These are phyloP conservation scores for Arthrobotrys sinensis DNA, from an alignment of 2,329 filamentous ascomycete genomes.

Conservation along the genomic window DNA sequence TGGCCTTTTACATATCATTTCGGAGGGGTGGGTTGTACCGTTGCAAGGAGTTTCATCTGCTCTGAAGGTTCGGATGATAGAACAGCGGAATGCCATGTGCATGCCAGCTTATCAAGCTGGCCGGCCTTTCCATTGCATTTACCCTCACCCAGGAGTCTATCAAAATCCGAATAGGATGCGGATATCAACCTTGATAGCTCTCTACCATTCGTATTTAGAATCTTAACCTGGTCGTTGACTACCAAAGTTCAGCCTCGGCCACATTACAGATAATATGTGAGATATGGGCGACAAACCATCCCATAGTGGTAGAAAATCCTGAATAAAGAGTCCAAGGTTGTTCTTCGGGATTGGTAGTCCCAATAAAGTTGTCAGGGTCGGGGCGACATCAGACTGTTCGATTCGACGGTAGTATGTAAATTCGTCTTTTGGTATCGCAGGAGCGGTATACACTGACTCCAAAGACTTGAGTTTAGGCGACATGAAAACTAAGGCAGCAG, in stretches of 20 bases:
- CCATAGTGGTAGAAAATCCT: conserved; percentile 85
- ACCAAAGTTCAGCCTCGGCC: conserved; percentile 57
- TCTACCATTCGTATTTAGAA: conserved; percentile 82
- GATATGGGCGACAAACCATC: conserved; percentile 70
- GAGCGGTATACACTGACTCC: conserved; percentile 68
- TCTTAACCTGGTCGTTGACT: conserved; percentile 57
- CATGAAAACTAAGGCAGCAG: conserved; percentile 89
- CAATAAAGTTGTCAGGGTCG: conserved; percentile 87
- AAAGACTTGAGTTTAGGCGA: conserved; percentile 82
- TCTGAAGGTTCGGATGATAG: conserved; percentile 20
- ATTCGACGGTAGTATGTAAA: conserved; percentile 87
- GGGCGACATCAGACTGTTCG: conserved; percentile 95
- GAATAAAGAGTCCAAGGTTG: conserved; percentile 88
- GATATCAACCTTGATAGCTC: conserved; percentile 85
- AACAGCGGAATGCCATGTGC: conserved; percentile 74
- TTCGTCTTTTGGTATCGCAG: conserved; percentile 75
- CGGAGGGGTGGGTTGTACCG: conserved; percentile 4
- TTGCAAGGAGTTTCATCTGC: conserved; percentile 48
- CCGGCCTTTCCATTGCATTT: conserved; percentile 59
- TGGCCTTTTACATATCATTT: background rate
- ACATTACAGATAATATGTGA: background rate
- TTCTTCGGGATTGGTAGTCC: conserved; percentile 91
- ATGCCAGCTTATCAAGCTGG: conserved; percentile 76
- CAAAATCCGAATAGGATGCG: conserved; percentile 78
- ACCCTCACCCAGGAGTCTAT: conserved; percentile 63